A percentile compares a stretch with the other conserved stretches of the same genome.
Evolutionary conservation across 208 protist genomes (phyloP).

Genomic region (Trypanosoma boissoni): DNA sequence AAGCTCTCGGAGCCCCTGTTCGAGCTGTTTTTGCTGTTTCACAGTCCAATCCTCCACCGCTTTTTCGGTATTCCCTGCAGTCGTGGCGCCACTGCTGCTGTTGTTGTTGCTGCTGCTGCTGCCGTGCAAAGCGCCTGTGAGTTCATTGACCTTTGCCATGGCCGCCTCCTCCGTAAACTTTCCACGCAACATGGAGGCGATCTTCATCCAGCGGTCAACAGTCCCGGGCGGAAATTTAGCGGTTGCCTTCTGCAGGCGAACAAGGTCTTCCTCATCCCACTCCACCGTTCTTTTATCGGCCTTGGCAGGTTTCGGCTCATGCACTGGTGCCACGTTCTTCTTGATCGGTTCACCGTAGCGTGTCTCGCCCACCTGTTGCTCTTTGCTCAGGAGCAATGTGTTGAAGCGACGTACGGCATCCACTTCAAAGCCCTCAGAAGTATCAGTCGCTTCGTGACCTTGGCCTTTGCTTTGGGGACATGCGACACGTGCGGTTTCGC

Average conservation of each 20-base stretch:
- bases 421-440: conserved; percentile 24
- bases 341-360: conserved; percentile 87
- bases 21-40: conserved; percentile 95
- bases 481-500: too few species aligned
- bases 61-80: conserved; percentile 1
- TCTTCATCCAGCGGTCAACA: conserved; percentile 90
- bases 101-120: conserved; percentile 2
- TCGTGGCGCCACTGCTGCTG: conserved; percentile 4
- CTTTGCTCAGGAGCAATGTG: conserved; percentile 43
- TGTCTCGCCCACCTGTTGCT: conserved; percentile 61
- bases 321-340: conserved; percentile 17
- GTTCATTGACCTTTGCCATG: conserved; percentile 89
- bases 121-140: conserved; percentile 57
- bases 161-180: conserved; percentile 89
- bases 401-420: conserved; percentile 79
- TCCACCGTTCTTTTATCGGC: conserved; percentile 21
- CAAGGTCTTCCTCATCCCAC: conserved; percentile 93
- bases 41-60: conserved; percentile 87
- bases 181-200: conserved; percentile 68
- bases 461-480: conserved; percentile 14
- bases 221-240: conserved; percentile 92
- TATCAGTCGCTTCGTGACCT: conserved; percentile 1
- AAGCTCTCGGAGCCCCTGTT: conserved; percentile 88
- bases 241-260: conserved; percentile 92
- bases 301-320: not conserved